Percentiles rank a stretch among this genome's conserved stretches.
These are phyloP conservation scores for Xylaria telfairii DNA, from an alignment of 495 filamentous ascomycete species.

Conservation along the genomic window DNA sequence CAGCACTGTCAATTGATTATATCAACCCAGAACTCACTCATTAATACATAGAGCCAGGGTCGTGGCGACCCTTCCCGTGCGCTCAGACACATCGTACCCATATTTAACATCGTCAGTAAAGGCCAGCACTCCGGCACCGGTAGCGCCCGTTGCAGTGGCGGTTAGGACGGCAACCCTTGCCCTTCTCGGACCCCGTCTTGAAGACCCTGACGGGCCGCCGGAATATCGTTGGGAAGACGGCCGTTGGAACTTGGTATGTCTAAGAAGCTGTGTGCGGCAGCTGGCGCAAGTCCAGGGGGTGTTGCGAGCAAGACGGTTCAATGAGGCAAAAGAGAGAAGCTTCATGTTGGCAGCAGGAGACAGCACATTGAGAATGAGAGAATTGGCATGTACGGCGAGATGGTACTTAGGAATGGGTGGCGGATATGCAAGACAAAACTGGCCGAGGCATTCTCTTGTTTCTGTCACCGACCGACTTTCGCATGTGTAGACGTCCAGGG, in stretches of 20 bases:
- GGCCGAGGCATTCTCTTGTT: constrained; percentile 21
- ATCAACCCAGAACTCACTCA: constrained; percentile 67
- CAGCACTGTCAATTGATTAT: background rate
- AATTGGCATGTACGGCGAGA: background rate
- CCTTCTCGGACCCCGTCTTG: constrained; percentile 28
- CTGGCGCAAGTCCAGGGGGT: constrained; percentile 49
- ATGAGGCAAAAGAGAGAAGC: constrained; percentile 36
- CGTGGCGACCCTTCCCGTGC: constrained; percentile 79
- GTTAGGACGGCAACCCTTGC: constrained; percentile 37
- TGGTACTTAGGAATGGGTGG: background rate
- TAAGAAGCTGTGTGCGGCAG: constrained; percentile 46
- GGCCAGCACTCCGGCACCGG: constrained; percentile 64
- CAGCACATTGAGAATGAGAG: constrained; percentile 14
- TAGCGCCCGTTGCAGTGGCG: constrained; percentile 58
- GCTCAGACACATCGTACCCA: constrained; percentile 72
- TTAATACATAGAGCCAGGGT: constrained; percentile 83
- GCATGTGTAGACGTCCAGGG: constrained; percentile 5
- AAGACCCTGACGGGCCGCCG: constrained; percentile 32
- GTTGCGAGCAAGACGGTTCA: constrained; percentile 38
- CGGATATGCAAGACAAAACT: background rate
- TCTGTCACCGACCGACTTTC: background rate
- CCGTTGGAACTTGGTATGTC: constrained; percentile 35
- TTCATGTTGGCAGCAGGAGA: constrained; percentile 37
- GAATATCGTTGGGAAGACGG: constrained; percentile 40
- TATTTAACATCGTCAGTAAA: constrained; percentile 77